Evolutionary conservation across 768 basidiomycete species (phyloP).

Genomic region (Tephrocybe sp.): DNA sequence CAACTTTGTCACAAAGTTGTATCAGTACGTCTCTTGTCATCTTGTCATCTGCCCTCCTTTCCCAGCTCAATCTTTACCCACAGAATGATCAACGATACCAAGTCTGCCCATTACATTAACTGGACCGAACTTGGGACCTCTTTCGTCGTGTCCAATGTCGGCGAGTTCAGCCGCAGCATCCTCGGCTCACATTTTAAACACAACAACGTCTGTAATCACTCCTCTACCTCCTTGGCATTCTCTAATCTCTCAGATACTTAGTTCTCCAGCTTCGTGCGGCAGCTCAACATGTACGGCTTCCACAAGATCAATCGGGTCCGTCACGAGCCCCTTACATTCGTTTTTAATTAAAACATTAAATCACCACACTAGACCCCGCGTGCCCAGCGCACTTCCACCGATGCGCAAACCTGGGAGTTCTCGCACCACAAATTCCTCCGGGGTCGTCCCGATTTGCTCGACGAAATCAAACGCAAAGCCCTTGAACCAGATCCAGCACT

Average conservation of each 20-base stretch:
- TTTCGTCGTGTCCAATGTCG: constrained; percentile 83
- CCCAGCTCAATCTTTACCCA: not conserved
- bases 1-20: constrained; percentile 87
- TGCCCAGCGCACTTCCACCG: constrained; percentile 75
- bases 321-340: constrained; percentile 6
- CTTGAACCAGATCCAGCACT: constrained; percentile 74
- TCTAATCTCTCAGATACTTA: constrained; percentile 24
- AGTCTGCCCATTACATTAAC: constrained; percentile 74
- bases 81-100: constrained; percentile 86
- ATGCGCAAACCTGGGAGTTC: constrained; percentile 88
- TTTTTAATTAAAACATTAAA: not conserved
- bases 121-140: constrained; percentile 85
- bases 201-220: constrained; percentile 61
- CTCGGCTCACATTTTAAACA: constrained; percentile 88
- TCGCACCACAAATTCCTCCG: constrained; percentile 85
- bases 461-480: constrained; percentile 85
- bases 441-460: constrained; percentile 74
- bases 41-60: not conserved
- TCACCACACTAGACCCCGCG: constrained; percentile 59
- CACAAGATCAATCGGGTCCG: constrained; percentile 88
- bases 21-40: constrained; percentile 48
- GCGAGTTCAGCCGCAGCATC: constrained; percentile 83
- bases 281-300: constrained; percentile 96
- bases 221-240: not conserved
- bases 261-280: constrained; percentile 93